Conservation (phyloP, 495 filamentous ascomycete genomes). For the Podospora anserina region DNA sequence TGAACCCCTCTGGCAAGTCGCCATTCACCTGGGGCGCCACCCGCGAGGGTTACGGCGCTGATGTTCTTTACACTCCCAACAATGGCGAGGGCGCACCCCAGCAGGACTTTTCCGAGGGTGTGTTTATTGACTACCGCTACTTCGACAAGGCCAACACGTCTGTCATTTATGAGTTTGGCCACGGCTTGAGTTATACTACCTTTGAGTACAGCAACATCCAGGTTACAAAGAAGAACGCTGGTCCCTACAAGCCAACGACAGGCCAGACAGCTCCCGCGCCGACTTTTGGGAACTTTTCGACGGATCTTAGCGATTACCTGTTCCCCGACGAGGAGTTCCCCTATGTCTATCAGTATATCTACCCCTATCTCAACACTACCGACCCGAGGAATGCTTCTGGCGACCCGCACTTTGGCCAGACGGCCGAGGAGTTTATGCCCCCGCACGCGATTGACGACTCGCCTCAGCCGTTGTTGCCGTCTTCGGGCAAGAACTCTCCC, state of each 20-base stretch:
- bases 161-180: slow-evolving; percentile 89
- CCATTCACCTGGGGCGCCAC: slow-evolving; percentile 85
- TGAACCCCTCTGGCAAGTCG: slow-evolving; percentile 80
- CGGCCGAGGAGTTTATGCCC: slow-evolving; percentile 62
- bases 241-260: slow-evolving; percentile 61
- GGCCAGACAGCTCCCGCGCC: slow-evolving; percentile 68
- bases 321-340: slow-evolving; percentile 64
- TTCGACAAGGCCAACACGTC: slow-evolving; percentile 73
- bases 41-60: slow-evolving; percentile 68
- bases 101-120: slow-evolving; percentile 76
- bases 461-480: slow-evolving; percentile 62
- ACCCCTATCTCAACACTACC: slow-evolving; percentile 85
- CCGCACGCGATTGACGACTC: slow-evolving; percentile 60
- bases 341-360: slow-evolving; percentile 63
- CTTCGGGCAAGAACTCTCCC: slow-evolving; percentile 51
- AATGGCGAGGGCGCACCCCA: slow-evolving; percentile 70
- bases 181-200: slow-evolving; percentile 83
- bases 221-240: slow-evolving; percentile 50
- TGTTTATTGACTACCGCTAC: slow-evolving; percentile 91
- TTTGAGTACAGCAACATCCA: slow-evolving; percentile 75
- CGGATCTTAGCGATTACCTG: slow-evolving; percentile 62
- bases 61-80: slow-evolving; percentile 73
- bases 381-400: slow-evolving; percentile 56
- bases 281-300: slow-evolving; percentile 63
- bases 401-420: slow-evolving; percentile 66